These are phyloP conservation scores for Elsinoe fawcettii DNA, from an alignment of 2,329 filamentous ascomycete genomes.

Conservation along the genomic window DNA sequence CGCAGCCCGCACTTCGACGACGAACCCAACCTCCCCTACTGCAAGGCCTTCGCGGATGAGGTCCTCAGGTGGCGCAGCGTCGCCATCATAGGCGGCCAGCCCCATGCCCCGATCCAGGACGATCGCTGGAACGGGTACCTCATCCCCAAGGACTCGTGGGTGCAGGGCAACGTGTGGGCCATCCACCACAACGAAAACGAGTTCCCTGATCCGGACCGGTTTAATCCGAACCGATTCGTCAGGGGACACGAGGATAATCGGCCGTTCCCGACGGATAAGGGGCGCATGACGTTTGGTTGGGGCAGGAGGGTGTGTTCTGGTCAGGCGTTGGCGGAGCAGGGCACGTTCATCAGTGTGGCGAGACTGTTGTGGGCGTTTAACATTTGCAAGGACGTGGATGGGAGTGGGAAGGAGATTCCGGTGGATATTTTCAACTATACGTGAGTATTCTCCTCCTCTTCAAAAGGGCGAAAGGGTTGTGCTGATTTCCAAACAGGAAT, in stretches of 20 bases:
- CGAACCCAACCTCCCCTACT: conserved; percentile 64
- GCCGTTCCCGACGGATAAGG: conserved; percentile 36
- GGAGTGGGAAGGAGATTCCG: conserved; percentile 39
- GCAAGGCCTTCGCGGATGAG: conserved; percentile 69
- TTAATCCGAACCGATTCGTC: conserved; percentile 19
- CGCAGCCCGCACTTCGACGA: conserved; percentile 30
- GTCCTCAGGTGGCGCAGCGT: conserved; percentile 67
- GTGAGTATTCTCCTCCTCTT: conserved; percentile 31
- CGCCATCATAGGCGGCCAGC: conserved; percentile 65
- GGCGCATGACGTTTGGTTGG: conserved; percentile 52
- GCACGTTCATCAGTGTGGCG: conserved; percentile 52
- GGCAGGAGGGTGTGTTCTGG: conserved; percentile 49
- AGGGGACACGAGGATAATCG: conserved; percentile 32
- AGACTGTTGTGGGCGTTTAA: conserved; percentile 52
- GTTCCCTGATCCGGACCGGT: conserved; percentile 19
- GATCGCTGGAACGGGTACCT: conserved; percentile 24
- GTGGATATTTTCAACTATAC: conserved; percentile 53
- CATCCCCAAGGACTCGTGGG: conserved; percentile 24
- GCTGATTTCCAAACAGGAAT: conserved; percentile 35
- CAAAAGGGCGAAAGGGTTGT: neutral
- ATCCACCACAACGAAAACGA: conserved; percentile 19
- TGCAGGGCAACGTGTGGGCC: conserved; percentile 25
- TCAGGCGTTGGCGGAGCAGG: conserved; percentile 51
- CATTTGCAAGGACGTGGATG: conserved; percentile 38
- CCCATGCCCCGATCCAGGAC: conserved; percentile 24